Evolutionary conservation across 306 rosid species (phyloP).

Genomic region (Acacia melanoxylon): DNA sequence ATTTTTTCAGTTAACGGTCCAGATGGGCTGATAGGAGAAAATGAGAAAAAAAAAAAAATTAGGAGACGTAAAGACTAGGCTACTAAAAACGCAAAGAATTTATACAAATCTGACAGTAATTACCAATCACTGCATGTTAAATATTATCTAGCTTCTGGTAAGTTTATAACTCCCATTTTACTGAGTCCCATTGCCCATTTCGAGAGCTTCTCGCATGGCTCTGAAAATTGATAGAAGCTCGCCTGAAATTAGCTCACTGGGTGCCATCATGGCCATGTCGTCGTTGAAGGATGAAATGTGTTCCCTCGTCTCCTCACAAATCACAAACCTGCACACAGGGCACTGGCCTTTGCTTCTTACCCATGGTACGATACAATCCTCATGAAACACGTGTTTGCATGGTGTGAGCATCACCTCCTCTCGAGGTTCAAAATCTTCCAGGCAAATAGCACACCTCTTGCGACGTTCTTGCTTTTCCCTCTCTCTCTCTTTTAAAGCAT

Average conservation of each 20-base stretch:
- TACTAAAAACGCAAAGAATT: background rate
- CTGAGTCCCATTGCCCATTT: slow-evolving; percentile 18
- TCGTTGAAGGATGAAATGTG: slow-evolving; percentile 28
- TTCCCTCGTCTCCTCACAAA: slow-evolving; percentile 38
- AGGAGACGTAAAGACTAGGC: background rate
- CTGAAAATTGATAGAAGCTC: slow-evolving; percentile 51
- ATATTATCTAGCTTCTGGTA: background rate
- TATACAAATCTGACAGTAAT: background rate
- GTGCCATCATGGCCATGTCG: slow-evolving; percentile 18
- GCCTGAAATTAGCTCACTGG: slow-evolving; percentile 22
- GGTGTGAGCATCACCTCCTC: slow-evolving; percentile 77
- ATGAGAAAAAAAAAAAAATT: too few species aligned
- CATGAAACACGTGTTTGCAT: slow-evolving; percentile 90
- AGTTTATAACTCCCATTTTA: background rate
- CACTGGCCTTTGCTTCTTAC: slow-evolving; percentile 64
- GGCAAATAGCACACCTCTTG: slow-evolving; percentile 67
- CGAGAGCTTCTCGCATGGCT: slow-evolving; percentile 53
- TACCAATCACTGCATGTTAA: background rate
- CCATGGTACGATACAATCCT: slow-evolving; percentile 85
- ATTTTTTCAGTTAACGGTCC: too few species aligned
- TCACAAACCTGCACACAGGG: slow-evolving; percentile 71
- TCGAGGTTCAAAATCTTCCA: slow-evolving; percentile 72
- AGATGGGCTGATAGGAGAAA: too few species aligned
- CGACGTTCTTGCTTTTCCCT: slow-evolving; percentile 45
- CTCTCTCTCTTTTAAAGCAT: slow-evolving; percentile 13